A percentile compares a stretch with the other conserved stretches of the same genome.
Evolutionary conservation across 2,329 filamentous ascomycete species (phyloP).

Genomic region (Alternaria brassicae): DNA sequence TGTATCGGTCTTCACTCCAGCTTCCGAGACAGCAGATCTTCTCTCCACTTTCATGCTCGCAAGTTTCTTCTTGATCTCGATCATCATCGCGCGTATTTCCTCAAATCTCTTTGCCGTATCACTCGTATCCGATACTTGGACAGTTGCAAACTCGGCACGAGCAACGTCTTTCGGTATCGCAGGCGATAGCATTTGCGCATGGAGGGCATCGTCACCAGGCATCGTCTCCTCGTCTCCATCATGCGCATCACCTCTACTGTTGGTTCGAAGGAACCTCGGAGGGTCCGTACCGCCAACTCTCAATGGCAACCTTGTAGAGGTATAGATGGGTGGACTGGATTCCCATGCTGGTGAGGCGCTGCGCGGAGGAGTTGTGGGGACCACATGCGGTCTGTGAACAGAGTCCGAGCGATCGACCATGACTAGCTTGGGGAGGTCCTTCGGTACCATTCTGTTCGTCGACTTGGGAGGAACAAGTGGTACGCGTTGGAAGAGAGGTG

Average conservation of each 20-base stretch:
- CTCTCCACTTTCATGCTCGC: background rate
- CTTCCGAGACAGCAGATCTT: background rate
- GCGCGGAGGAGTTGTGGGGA: background rate
- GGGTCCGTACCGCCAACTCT: too few relatives aligned
- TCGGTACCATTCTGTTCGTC: background rate
- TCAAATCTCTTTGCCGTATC: background rate
- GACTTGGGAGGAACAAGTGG: background rate
- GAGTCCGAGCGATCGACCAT: background rate
- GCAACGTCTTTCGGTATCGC: background rate
- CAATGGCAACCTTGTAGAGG: background rate
- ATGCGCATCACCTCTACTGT: background rate
- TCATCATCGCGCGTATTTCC: background rate
- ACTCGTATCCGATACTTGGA: background rate
- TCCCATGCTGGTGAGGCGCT: background rate
- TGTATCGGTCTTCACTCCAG: background rate
- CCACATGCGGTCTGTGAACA: background rate
- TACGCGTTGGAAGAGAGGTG: background rate
- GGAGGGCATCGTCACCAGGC: background rate
- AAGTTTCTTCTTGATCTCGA: background rate
- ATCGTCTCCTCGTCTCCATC: background rate
- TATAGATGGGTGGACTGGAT: background rate
- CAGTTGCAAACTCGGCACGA: background rate
- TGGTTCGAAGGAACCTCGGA: too few relatives aligned
- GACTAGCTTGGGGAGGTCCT: too few relatives aligned
- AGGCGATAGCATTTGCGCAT: background rate